phyloP scores from a whole-genome alignment of 2,329 filamentous ascomycete species.

The Beauveria medogensis region DNA sequence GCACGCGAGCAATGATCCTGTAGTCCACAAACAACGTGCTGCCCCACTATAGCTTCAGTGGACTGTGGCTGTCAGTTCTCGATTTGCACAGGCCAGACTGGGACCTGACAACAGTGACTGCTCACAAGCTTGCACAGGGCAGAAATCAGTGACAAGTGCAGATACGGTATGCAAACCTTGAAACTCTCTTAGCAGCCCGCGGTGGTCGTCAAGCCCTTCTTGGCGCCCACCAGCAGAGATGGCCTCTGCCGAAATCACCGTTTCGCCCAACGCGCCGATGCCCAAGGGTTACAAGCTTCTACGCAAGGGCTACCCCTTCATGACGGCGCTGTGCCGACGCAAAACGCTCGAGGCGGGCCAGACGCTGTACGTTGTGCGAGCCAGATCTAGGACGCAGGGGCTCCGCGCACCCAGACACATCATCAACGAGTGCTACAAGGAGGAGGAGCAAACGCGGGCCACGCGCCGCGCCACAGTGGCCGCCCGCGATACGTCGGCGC shows the following conservation, averaged over 20 bases:
- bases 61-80: no score
- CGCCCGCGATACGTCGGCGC: conserved; percentile 26
- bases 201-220: background rate
- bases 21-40: no score
- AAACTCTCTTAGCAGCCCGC: background rate
- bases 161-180: background rate
- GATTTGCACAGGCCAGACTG: no score
- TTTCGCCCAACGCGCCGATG: conserved; percentile 22
- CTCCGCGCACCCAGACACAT: conserved; percentile 31
- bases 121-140: background rate
- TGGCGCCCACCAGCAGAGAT: background rate
- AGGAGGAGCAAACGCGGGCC: conserved; percentile 23
- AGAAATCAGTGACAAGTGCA: background rate
- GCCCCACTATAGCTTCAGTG: no score
- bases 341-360: conserved; percentile 25
- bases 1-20: no score
- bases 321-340: conserved; percentile 32
- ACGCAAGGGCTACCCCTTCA: conserved; percentile 33
- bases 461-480: conserved; percentile 24
- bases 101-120: background rate
- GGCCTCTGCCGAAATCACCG: conserved; percentile 15
- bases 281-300: conserved; percentile 34
- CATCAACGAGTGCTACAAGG: conserved; percentile 19
- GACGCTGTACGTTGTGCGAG: conserved; percentile 29
- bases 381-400: conserved; percentile 21